phyloP scores from a whole-genome alignment of 2,329 filamentous ascomycete genomes.

The Talaromyces piceae region DNA sequence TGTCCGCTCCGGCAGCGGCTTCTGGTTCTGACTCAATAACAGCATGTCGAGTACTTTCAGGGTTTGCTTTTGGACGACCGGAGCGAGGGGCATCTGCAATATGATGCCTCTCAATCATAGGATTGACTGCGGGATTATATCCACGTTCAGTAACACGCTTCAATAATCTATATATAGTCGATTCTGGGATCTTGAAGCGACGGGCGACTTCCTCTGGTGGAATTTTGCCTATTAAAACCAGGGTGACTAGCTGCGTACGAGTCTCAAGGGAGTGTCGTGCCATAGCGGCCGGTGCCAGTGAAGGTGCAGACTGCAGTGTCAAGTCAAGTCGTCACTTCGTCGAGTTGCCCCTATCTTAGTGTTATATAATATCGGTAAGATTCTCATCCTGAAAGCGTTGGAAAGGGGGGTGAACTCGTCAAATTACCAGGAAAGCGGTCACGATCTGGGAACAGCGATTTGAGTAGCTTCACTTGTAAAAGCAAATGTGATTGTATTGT shows the following conservation, averaged over 20 bases:
- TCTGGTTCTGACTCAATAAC: neutral
- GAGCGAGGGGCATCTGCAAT: slow-evolving; percentile 4
- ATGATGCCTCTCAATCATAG: slow-evolving; percentile 9
- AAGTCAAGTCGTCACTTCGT: too few relatives aligned
- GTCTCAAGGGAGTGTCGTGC: neutral
- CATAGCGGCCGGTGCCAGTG: too few relatives aligned
- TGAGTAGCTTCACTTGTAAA: too few relatives aligned
- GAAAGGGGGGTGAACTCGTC: too few relatives aligned
- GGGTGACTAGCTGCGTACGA: neutral
- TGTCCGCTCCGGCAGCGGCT: slow-evolving; percentile 9
- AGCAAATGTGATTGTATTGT: too few relatives aligned
- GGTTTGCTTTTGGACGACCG: neutral
- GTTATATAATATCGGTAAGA: too few relatives aligned
- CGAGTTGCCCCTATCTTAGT: too few relatives aligned
- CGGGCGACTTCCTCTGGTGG: neutral
- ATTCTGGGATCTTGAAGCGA: neutral
- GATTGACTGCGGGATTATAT: slow-evolving; percentile 6
- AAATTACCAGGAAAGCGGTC: too few relatives aligned
- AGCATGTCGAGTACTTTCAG: neutral
- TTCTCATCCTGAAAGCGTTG: too few relatives aligned
- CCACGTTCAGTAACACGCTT: slow-evolving; percentile 5
- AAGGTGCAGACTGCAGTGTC: too few relatives aligned
- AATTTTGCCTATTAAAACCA: slow-evolving; percentile 1
- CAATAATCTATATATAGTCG: neutral
- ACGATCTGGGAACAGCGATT: too few relatives aligned